These are phyloP conservation scores for Heritiera fomes DNA, from an alignment of 345 rosid species.

Conservation along the genomic window DNA sequence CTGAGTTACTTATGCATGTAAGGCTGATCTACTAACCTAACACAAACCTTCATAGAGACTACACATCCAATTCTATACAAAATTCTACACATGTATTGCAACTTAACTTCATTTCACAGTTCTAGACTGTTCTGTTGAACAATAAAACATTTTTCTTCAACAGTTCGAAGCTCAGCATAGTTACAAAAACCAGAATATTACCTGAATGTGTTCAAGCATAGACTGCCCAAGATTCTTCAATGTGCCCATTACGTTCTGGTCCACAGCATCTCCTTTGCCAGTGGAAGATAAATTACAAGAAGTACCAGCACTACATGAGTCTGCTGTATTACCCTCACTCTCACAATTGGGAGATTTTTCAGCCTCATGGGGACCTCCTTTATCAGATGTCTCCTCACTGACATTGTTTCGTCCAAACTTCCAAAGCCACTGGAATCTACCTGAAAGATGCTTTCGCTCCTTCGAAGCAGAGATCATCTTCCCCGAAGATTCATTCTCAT, in stretches of 20 bases:
- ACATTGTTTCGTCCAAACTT: constrained; percentile 65
- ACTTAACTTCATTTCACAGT: not conserved
- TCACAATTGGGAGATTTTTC: constrained; percentile 37
- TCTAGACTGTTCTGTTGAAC: not conserved
- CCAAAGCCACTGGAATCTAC: constrained; percentile 96
- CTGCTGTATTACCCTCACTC: constrained; percentile 29
- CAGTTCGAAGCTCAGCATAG: not conserved
- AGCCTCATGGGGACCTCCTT: constrained; percentile 32
- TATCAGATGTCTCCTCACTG: constrained; percentile 52
- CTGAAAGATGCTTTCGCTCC: constrained; percentile 57
- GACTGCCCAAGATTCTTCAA: constrained; percentile 80
- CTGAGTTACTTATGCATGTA: not conserved
- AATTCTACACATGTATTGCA: not conserved
- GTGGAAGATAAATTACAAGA: constrained; percentile 35
- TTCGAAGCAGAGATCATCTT: constrained; percentile 32
- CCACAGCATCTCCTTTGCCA: constrained; percentile 54
- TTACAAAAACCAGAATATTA: constrained; percentile 28
- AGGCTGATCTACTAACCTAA: not conserved
- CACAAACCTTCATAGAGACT: not conserved
- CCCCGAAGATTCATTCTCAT: constrained; percentile 32
- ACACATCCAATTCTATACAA: not conserved
- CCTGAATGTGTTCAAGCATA: constrained; percentile 98
- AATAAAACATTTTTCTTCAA: not conserved
- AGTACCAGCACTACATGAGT: constrained; percentile 38
- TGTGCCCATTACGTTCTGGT: constrained; percentile 69